A percentile compares a stretch with the other conserved stretches of the same genome.
Evolutionary conservation across 805 yeast genomes (phyloP).

Genomic region (Starmerella sp.): DNA sequence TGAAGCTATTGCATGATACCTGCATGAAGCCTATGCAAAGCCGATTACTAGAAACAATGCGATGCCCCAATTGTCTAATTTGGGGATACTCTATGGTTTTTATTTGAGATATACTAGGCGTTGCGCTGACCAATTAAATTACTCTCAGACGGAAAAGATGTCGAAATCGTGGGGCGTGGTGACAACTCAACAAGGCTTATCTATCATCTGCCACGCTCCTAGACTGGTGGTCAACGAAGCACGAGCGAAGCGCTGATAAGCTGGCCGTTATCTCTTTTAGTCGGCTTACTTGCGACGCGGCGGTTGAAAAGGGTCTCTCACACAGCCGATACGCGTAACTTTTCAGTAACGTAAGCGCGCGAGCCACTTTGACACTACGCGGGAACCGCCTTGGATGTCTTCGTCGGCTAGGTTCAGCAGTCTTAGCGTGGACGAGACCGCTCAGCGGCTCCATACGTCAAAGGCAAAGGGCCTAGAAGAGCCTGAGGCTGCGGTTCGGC

Average conservation of each 20-base stretch:
- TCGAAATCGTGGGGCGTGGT: too few species aligned
- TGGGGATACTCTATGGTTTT: too few species aligned
- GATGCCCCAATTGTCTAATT: too few species aligned
- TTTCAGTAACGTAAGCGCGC: constrained; percentile 4
- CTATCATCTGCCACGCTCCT: too few species aligned
- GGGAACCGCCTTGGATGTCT: constrained; percentile 22
- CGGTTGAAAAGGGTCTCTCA: not conserved
- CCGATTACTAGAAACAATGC: too few species aligned
- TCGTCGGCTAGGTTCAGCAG: constrained; percentile 59
- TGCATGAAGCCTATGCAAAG: too few species aligned
- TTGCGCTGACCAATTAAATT: too few species aligned
- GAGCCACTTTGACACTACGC: not conserved
- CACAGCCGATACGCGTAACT: not conserved
- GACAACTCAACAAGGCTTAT: too few species aligned
- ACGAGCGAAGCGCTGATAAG: not conserved
- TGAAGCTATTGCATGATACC: too few species aligned
- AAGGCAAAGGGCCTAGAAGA: constrained; percentile 48
- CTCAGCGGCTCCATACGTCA: constrained; percentile 52
- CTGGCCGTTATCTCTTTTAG: not conserved
- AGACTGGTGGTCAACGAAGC: too few species aligned
- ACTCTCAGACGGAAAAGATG: too few species aligned
- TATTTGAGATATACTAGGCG: too few species aligned
- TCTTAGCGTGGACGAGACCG: constrained; percentile 54
- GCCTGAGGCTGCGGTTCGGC: constrained; percentile 60
- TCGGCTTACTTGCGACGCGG: not conserved